Base-by-base conservation (phyloP, 108 stramenopile genomes). In the Cyclotella distinguenda region DNA sequence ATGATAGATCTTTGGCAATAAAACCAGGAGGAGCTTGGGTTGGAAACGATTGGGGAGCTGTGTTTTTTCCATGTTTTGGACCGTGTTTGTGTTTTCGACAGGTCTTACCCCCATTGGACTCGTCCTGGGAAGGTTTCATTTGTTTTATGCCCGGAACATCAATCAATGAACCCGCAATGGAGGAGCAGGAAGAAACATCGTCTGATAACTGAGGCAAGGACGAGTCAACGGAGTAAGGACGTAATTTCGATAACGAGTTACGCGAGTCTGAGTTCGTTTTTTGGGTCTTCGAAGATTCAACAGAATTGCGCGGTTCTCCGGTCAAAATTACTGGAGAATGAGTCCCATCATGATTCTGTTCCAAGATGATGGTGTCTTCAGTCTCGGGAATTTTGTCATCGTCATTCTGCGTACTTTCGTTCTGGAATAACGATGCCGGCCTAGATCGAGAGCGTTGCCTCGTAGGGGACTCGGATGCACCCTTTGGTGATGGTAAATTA, bases 161-260 rank as follows among this genome's bases (percentile, higher is more conserved):
- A 19, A 47, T 33, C n/a, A 47, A 34, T 31, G 66, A 67, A 18
- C 66, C 66, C 18, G 66, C 32, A 30, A 67, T 45, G 11, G 66
- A 67, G 25, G 66, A 67, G 0, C 54, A 54, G 15, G 54, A 47
- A 46, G 66, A 67, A 1, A 57, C 54, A 47, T 67, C 66, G 56
- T 67, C 66, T 33, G 43, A 67, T 4, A 67, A n/a, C 26, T 67
- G 66, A 47, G 66, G 66, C 53, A 67, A 33, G 35, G 66, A 67
- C 33, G 66, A 67, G 54, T 67, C 66, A 28, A 55, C 45, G 10
- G 66, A 67, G 46, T 67, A 54, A 46, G 66, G 66, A 33, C 66
- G 66, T 15, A 33, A 36, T 23, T 67, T 67, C 16, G 66, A 46
- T 19, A 56, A 10, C 21, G 51, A 25, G 45, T 56, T 43, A 23